phyloP scores from a whole-genome alignment of 2,329 filamentous ascomycete genomes.

The Paecilomyces fulvus region DNA sequence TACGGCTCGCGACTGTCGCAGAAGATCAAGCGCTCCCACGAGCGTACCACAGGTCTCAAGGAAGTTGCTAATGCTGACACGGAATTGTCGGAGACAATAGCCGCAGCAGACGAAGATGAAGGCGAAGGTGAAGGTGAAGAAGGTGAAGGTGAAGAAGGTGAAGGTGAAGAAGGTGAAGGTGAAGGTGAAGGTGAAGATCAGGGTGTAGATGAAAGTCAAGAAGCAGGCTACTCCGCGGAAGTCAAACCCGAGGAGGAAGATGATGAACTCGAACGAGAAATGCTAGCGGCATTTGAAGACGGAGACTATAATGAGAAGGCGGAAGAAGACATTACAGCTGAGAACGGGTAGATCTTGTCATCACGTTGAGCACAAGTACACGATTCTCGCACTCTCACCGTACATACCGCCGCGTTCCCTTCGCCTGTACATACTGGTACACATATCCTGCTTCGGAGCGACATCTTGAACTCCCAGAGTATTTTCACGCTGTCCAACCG shows the following conservation, averaged over 20 bases:
- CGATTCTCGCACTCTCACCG: conserved; percentile 1
- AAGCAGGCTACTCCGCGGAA: conserved; percentile 17
- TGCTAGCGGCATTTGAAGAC: conserved; percentile 52
- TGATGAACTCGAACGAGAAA: conserved; percentile 44
- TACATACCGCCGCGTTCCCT: conserved; percentile 1
- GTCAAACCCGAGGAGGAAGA: conserved; percentile 32
- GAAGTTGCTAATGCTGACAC: conserved; percentile 24
- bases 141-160: conserved; percentile 2
- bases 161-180: conserved; percentile 14
- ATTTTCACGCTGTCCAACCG: background rate
- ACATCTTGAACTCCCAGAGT: background rate
- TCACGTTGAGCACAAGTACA: background rate
- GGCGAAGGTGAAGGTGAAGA: conserved; percentile 15
- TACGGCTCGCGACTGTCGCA: conserved; percentile 28
- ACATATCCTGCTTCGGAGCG: background rate
- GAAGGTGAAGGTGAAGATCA: conserved; percentile 16
- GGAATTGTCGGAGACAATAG: conserved; percentile 4
- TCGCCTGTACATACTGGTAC: conserved; percentile 2
- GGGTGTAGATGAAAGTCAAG: conserved; percentile 7
- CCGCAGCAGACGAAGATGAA: conserved; percentile 14
- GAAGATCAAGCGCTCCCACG: conserved; percentile 34
- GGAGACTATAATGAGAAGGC: conserved; percentile 25
- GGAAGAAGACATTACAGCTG: conserved; percentile 25
- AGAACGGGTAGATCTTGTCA: conserved; percentile 19
- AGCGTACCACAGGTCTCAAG: conserved; percentile 31